These are phyloP conservation scores for Diospyros kaki DNA, from an alignment of 148 eudicot genomes.

Conservation along the genomic window DNA sequence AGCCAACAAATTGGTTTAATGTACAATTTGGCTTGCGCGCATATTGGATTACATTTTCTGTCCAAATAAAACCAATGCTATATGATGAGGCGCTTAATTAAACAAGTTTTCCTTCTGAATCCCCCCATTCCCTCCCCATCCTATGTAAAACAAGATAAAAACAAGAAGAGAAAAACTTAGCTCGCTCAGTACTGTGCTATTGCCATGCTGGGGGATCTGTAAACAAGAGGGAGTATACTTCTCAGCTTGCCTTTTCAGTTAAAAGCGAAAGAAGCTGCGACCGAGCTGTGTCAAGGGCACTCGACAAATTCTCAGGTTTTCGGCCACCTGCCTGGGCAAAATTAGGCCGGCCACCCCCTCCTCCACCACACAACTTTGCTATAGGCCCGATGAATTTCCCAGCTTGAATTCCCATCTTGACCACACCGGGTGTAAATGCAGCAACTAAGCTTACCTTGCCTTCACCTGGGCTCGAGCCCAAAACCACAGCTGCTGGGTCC, in stretches of 20 bases:
- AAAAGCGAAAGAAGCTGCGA: constrained; percentile 54
- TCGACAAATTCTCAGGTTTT: constrained; percentile 68
- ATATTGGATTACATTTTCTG: neutral
- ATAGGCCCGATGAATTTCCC: constrained; percentile 87
- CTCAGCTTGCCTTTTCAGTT: constrained; percentile 49
- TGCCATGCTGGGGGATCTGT: neutral
- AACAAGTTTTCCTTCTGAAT: neutral
- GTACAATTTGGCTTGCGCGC: neutral
- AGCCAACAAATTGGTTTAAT: neutral
- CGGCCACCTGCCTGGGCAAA: constrained; percentile 96
- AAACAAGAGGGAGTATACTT: neutral
- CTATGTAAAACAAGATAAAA: neutral
- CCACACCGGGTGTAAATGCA: constrained; percentile 85
- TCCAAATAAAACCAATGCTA: neutral
- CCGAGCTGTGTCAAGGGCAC: constrained; percentile 76
- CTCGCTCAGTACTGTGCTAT: neutral
- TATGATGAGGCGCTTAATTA: neutral
- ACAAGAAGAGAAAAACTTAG: no score
- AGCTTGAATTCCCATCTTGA: constrained; percentile 66
- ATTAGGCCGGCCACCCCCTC: constrained; percentile 92
- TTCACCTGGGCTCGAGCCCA: constrained; percentile 85
- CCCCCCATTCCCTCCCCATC: neutral
- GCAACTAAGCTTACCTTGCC: constrained; percentile 80
- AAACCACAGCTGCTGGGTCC: constrained; percentile 85
- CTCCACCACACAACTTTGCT: constrained; percentile 92